Evolutionary conservation across 163 green algal species (phyloP), one percentile per base, ranked within the genome.

Genomic region (Scenedesmus sp.): DNA sequence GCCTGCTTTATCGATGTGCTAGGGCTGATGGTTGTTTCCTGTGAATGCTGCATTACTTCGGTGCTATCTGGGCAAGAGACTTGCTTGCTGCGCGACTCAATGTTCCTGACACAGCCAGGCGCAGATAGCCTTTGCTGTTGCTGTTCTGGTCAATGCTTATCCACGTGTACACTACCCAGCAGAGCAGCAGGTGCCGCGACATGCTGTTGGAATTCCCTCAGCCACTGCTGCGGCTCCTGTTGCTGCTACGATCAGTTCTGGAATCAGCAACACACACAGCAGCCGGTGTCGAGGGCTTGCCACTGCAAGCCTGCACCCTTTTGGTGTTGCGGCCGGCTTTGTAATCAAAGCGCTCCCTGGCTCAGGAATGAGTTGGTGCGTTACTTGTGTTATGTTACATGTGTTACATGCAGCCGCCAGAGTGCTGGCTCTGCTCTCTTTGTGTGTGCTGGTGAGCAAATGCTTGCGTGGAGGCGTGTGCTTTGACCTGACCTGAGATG

Each of bases 171-270:
- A 79, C 70, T 79, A 79, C 5, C 52, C 70, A 79, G 70, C 70
- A 79, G 66, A 79, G 70, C 23, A 52, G 70, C 23, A 46, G 66
- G 70, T 23, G 6, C 6, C 70, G 23, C 13, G 70, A 23, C 12
- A 6, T 52, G 70, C 70, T 34, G 23, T 5, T 52, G 70, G 23
- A 46, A 79, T 34, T 79, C 52, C 70, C 13, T 79, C 23, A 16
- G 4, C 2, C 70, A 23, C 70, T 79, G 70, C 3, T 23, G 23
- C 23, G 12, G 70, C 70, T 16, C 23, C 2, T 79, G 70, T 23
- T 79, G 70, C 70, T 79, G 70, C 70, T 79, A 79, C 13, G 70
- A 79, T 79, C 70, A 79, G 70, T 52, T 79, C 70, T 79, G 70
- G 70, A 79, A 52, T 79, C 70, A 79, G 70, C 23, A 52, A 79